Evolutionary conservation across 305 asterid genomes (phyloP).

Genomic region (Coffea humblotiana): DNA sequence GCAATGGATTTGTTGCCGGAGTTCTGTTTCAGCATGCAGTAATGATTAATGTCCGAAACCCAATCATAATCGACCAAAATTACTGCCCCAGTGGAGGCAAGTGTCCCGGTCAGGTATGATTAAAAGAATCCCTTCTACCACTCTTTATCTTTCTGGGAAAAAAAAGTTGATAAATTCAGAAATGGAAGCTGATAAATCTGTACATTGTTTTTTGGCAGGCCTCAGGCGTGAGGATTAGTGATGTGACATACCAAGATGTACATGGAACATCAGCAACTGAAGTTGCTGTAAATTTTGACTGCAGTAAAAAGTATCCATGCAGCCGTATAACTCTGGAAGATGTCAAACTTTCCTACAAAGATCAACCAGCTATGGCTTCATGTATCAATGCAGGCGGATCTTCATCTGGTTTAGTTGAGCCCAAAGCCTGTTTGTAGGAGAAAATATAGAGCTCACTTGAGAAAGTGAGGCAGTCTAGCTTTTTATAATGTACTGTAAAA

Average conservation of each 20-base stretch:
- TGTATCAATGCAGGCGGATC: conserved; percentile 7
- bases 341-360: conserved; percentile 2
- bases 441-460: background rate
- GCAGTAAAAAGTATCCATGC: conserved; percentile 15
- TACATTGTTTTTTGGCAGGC: background rate
- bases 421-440: conserved; percentile 5
- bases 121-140: too few relatives aligned
- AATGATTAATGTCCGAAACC: conserved; percentile 11
- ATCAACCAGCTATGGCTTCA: conserved; percentile 8
- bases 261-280: background rate
- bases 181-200: too few relatives aligned
- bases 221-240: conserved; percentile 17
- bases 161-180: background rate
- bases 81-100: background rate
- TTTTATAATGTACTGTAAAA: background rate
- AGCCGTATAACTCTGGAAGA: background rate
- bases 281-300: conserved; percentile 11
- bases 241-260: conserved; percentile 9
- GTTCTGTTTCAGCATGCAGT: conserved; percentile 12
- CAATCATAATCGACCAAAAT: background rate
- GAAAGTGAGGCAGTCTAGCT: too few relatives aligned
- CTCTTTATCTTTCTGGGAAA: too few relatives aligned
- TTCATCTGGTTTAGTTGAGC: conserved; percentile 9
- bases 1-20: conserved; percentile 4
- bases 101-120: background rate